A percentile compares a stretch with the other conserved stretches of the same genome.
phyloP scores from a whole-genome alignment of 345 rosid genomes.

The Rhizophora mangle region DNA sequence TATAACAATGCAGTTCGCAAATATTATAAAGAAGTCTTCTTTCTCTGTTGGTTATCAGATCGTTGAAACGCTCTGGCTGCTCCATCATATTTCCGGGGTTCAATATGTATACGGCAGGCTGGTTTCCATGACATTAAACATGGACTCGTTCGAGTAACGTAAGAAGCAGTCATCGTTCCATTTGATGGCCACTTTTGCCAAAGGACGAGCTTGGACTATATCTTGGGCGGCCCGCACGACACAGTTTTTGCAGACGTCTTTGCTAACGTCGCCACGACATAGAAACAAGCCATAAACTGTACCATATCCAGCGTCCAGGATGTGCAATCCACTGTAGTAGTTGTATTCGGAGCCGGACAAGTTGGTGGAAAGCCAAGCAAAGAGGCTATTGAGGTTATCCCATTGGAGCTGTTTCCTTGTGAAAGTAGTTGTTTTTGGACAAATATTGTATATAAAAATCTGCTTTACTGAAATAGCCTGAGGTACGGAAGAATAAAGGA shows the following conservation, averaged over 20 bases:
- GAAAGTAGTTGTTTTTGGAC: conserved; percentile 2
- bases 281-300: conserved; percentile 21
- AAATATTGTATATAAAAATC: too few species aligned
- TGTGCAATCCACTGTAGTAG: background rate
- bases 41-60: too few species aligned
- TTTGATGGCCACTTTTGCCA: conserved; percentile 18
- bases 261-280: conserved; percentile 2
- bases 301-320: background rate
- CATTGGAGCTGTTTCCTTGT: conserved; percentile 22
- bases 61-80: too few species aligned
- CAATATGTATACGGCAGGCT: too few species aligned
- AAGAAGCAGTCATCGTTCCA: conserved; percentile 41
- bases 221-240: background rate
- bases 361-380: conserved; percentile 10
- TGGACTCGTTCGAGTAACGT: conserved; percentile 27
- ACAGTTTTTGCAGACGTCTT: conserved; percentile 18
- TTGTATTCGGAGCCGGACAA: background rate
- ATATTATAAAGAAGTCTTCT: too few species aligned
- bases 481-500: too few species aligned
- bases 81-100: too few species aligned
- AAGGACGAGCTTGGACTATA: conserved; percentile 21
- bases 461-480: too few species aligned
- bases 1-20: too few species aligned
- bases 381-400: too few species aligned
- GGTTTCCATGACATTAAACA: too few species aligned